Evolutionary conservation across 306 rosid genomes (phyloP).

Genomic region (Dalbergia cochinchinensis): DNA sequence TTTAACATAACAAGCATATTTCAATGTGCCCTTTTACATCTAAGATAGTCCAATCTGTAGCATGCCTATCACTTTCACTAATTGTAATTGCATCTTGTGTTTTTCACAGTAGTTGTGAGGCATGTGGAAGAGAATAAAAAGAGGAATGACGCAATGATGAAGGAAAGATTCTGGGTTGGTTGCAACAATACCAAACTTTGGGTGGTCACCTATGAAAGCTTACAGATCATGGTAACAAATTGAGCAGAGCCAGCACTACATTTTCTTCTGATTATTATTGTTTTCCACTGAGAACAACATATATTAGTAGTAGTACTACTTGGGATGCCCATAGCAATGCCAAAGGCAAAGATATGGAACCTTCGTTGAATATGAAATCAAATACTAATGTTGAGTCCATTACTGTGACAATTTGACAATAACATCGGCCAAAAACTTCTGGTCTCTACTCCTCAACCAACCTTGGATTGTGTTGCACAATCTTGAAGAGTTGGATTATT

Average conservation of each 20-base stretch:
- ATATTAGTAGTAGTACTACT: background rate
- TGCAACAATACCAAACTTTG: no score
- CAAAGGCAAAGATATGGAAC: conserved; percentile 28
- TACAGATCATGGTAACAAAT: background rate
- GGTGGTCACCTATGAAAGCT: no score
- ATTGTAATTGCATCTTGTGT: no score
- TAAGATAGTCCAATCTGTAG: no score
- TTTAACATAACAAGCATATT: no score
- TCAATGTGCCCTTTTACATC: no score
- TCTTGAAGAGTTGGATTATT: conserved; percentile 64
- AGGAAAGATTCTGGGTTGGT: no score
- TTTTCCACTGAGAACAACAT: background rate
- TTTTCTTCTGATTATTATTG: background rate
- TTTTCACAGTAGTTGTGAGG: no score
- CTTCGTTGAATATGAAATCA: conserved; percentile 43
- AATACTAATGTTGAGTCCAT: background rate
- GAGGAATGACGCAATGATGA: no score
- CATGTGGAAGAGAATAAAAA: no score
- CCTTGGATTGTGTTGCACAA: conserved; percentile 47
- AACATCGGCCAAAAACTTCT: conserved; percentile 38
- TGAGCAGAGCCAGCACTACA: background rate
- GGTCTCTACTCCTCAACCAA: conserved; percentile 35
- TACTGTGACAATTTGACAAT: background rate
- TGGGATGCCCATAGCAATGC: background rate
- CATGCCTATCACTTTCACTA: no score